Evolutionary conservation across 441 rosid species (phyloP), one percentile per base, ranked within the genome.

Genomic region (Oxalis stricta): DNA sequence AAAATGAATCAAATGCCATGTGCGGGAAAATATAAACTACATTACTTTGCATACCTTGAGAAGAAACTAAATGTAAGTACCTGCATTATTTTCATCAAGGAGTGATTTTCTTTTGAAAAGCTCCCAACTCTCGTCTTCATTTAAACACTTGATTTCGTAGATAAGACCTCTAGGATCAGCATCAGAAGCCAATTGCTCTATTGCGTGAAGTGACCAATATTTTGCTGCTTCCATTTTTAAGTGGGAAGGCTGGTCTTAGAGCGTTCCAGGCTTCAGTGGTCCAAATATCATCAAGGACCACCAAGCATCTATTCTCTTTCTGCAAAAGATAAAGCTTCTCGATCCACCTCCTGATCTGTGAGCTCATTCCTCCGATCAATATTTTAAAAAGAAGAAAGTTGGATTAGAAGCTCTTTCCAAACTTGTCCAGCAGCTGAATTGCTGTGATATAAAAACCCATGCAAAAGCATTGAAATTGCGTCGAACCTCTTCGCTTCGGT

Each of bases 231-330:
- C 7, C 29, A 3, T 38, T 49, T 7, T 22, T 42, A 7, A n/a
- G n/a, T n/a, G 51, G 65, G 7, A 66, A 66, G 29, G 69, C 56
- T 9, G 30, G 42, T 9, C 22, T 52, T 1, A 61, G 30, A 56
- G 14, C 0, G 19, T 52, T 43, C 65, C 68, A 58, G 7, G 52
- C 56, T 29, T 65, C 58, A 0, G 17, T 7, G 9, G 38, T 40
- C 63, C 68, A 55, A 23, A 58, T 58, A 17, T 61, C 68, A 11
- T 69, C 75, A 30, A 65, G 60, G 15, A 69, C 57, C 41, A 61
- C 49, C 33, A 65, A 50, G 29, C 61, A 69, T 22, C 32, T 49
- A 52, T 53, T 58, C 38, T 59, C 36, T 18, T 12, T 11, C 50
- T 41, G 33, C 21, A 41, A 53, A n/a, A 33, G 5, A 18, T 37